Evolutionary conservation across 768 basidiomycete genomes (phyloP), one percentile per base, ranked within the genome.

Genomic region (Termitomyces titanicus): DNA sequence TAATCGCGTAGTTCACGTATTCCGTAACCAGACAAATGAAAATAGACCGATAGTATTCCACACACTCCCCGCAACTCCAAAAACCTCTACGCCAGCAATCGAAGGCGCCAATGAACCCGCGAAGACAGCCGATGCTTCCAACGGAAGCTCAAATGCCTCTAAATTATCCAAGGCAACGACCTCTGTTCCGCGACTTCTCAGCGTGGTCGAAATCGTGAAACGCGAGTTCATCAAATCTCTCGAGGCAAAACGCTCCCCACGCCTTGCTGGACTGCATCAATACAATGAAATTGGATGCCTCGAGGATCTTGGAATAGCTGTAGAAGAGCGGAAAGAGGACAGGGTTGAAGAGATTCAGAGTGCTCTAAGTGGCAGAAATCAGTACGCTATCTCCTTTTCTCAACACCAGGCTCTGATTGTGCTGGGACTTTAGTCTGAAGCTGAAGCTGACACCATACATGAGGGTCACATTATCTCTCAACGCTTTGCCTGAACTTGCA

Each of bases 191-290:
- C 81, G 86, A 0, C 76, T 95, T 8, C 74, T 94, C 35, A 83
- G 86, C 0, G 87, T 92, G 3, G 85, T 84, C 0, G 92, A 95
- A 68, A 89, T 94, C 53, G 81, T 92, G 62, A 94, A 94, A 64
- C 81, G 92, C 25, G 88, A 92, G 64, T 92, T 84, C 64, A 57
- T 89, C 51, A 83, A 83, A 53, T 66, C 65, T 15, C 71, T 86
- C 6, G 77, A 78, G 39, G 60, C 67, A 18, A 78, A 70, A 12
- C 68, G 63, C 34, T 75, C 74, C 2, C 66, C 68, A n/a, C 72
- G 74, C 42, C 64, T 73, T 25, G 66, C 68, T 3, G 89, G 89
- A 3, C 68, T 92, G 33, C 80, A 89, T 64, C 90, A 92, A 65
- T 92, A 91, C 70, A 92, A 91, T 59, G 79, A 88, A 52, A 69